Base-by-base conservation (phyloP, 2,329 filamentous ascomycete species). In the Xylaria sp. region DNA sequence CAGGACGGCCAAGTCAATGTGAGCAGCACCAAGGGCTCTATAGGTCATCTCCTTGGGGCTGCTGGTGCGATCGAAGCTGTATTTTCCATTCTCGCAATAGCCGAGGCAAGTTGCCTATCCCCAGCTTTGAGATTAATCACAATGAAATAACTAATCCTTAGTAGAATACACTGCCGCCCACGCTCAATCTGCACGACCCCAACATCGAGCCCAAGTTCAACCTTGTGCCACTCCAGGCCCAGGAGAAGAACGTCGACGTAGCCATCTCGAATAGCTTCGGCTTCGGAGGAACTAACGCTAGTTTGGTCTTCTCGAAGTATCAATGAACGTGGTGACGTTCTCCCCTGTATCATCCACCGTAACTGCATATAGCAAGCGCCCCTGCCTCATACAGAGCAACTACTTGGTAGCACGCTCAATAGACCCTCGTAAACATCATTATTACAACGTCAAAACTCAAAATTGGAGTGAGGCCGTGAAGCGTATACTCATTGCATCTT, bases 251-350 rank as follows among this genome's bases (percentile, higher is more conserved):
- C 2, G 86, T 98, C 11, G 80, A 87, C 60, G 89, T 94, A 21
- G 92, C 91, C 4, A 71, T 99, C 61, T 95, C 92, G 3, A 99
- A 99, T 73, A 98, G 94, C 75, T 99, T 99, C 78, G 95, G 95
- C 0, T 99, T 99, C 79, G 95, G 95, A 11, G 95, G 95, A 15
- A 98, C 94, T 1, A 99, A 99, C 79, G 94, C 94, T 43, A 93
- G 88, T 57, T 80, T 99, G 38, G 93, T 93, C 55, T 94, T 98
- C 71, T 84, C 84, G 7, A 66, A 54, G 31, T 65, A 63, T 15
- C 17, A 21, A 51, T 61, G 54, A 53, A 40, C 15, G 33, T 7
- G 7, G 4, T n/a, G 38, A 17, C n/a, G 23, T 4, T 21, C 33
- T 7, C 8, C 11, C n/a, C n/a, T n/a, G n/a, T n/a, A n/a, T n/a